phyloP scores from a whole-genome alignment of 176 grass and related monocot genomes.

The Phyllostachys edulis region DNA sequence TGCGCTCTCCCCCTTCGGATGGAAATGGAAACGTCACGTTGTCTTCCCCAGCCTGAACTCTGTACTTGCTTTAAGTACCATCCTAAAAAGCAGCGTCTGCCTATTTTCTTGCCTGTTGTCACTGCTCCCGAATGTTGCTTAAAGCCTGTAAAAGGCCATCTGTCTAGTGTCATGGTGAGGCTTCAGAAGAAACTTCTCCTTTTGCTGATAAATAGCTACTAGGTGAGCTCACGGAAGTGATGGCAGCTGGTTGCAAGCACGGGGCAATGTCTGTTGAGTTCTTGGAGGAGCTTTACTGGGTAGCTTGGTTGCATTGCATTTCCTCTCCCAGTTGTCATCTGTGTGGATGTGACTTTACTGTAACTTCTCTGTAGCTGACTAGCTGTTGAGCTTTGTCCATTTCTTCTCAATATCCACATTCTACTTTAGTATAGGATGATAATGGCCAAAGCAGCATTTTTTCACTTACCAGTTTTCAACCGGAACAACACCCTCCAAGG shows the following conservation, averaged over 20 bases:
- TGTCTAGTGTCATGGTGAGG: not conserved
- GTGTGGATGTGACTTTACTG: not conserved
- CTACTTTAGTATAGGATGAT: not conserved
- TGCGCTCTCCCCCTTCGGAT: too few relatives aligned
- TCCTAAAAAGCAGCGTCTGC: conserved; percentile 24
- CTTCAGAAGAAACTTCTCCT: not conserved
- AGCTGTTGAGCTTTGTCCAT: not conserved
- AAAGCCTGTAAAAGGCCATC: conserved; percentile 8
- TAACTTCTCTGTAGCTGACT: not conserved
- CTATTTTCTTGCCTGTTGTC: conserved; percentile 5
- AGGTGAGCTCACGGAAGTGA: not conserved
- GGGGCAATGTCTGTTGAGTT: not conserved
- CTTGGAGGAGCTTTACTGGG: not conserved
- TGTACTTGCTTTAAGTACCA: conserved; percentile 16
- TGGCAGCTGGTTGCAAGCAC: not conserved
- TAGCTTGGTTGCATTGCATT: not conserved
- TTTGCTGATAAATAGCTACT: not conserved
- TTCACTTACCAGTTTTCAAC: not conserved
- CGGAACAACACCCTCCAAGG: not conserved
- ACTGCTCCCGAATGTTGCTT: conserved; percentile 23
- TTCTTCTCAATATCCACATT: not conserved
- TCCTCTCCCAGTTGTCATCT: not conserved
- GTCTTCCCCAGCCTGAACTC: not conserved
- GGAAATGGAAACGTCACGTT: not conserved
- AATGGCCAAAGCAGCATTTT: not conserved